Base-by-base conservation (phyloP, 2,329 filamentous ascomycete genomes). In the Beauveria asiatica region DNA sequence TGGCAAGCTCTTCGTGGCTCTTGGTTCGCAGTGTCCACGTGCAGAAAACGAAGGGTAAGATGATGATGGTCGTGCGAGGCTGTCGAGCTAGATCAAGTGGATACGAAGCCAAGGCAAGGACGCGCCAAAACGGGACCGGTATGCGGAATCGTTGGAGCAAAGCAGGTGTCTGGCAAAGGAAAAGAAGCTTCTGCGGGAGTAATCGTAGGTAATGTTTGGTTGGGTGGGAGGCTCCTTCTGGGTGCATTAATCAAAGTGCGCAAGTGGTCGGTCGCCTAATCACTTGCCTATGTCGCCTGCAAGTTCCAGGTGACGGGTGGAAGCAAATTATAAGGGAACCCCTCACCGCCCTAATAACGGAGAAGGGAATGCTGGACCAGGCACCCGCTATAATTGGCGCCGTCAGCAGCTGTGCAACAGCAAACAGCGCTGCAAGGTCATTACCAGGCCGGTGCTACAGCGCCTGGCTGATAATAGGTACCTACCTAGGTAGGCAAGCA, bases 341-440 rank as follows among this genome's bases (percentile, higher is more conserved):
- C 59, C 59, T 61, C 59, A 61, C 59, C 59, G 59, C 59, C 59
- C 53, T 39, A 51, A 52, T 3, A 37, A 51, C 21, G 30, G 52
- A 25, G 59, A 48, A 48, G 52, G 59, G 59, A 9, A 51, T 48
- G 39, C 17, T 49, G 59, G 16, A 45, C 44, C 52, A 51, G 37
- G 37, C 56, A 61, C 53, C 17, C 56, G 33, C 56, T 42, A 21
- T 25, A 46, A 37, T 37, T 37, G 13, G 33, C 33, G 33, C 33
- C 11, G 5, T 37, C 11, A 37, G 33, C 33, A 37, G 11, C 33
- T 37, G 33, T 37, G 33, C 33, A 37, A 37, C 11, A 37, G 33
- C 33, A 37, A 37, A 37, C 33, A 37, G 33, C 33, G 33, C 33
- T 37, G 33, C 33, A 37, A 37, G 33, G 33, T 16, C 33, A 37